Evolutionary conservation across 306 rosid species (phyloP), one percentile per base, ranked within the genome.

Genomic region (Arachis stenosperma): DNA sequence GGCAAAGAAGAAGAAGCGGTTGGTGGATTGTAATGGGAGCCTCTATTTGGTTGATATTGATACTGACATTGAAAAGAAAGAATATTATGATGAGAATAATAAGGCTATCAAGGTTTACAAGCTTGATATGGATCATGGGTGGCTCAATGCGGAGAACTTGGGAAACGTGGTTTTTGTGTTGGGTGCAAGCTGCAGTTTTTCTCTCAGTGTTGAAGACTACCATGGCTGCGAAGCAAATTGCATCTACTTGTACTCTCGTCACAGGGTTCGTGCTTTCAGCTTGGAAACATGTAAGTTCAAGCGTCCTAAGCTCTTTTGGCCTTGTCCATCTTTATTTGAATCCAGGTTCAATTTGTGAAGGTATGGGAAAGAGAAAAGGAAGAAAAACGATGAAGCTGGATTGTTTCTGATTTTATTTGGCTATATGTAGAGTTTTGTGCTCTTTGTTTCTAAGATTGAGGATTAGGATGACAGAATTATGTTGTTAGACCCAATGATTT

Each of bases 41-140:
- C 85, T 85, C n/a, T 80, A 70, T 59, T 77, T 82, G 14, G 75
- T 85, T 15, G 89, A 79, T 70, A 59, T 77, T 15, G 89, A 79
- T 70, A 59, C 74, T 48, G 42, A 60, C 64, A 6, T 59, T 46
- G 65, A 48, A 9, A 12, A 47, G 39, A 51, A 42, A 5, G 7
- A 8, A 6, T 5, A 42, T 6, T 8, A 42, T 1, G 48, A 36
- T 2, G 39, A 33, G 6, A 8, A 42, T 8, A 42, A 6, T 8
- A 1, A 44, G 14, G 58, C n/a, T 68, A 30, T 85, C 14, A 61
- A 60, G 41, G 81, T 81, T 17, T 75, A 78, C 63, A 75, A 50
- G 83, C 59, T 84, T 72, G 83, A 78, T 44, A 76, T 78, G 33
- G 85, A 78, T 43, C 56, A 67, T 5, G 56, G 3, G 13, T 81